Conservation (phyloP, 2,329 filamentous ascomycete species). For the Aspergillus hortae region DNA sequence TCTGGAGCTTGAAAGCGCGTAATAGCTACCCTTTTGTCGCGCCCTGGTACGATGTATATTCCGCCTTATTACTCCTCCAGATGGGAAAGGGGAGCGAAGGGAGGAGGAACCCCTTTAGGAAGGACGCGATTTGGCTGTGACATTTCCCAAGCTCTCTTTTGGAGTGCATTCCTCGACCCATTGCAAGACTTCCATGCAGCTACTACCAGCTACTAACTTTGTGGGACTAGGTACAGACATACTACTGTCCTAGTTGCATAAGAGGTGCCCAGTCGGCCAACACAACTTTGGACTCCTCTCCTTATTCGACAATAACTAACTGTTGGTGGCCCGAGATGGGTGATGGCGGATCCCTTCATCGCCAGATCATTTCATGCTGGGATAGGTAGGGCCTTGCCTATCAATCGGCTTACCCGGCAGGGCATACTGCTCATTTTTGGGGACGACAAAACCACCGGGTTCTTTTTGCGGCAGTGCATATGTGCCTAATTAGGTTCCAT, state of each 20-base stretch:
- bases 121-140: background rate
- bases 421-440: background rate
- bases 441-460: background rate
- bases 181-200: background rate
- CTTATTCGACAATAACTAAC: background rate
- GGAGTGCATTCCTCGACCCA: background rate
- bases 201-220: constrained; percentile 2
- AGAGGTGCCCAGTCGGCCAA: constrained; percentile 1
- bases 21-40: background rate
- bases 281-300: background rate
- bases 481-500: constrained; percentile 5
- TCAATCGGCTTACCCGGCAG: background rate
- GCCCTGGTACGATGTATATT: background rate
- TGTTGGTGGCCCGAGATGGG: constrained; percentile 3
- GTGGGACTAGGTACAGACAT: background rate
- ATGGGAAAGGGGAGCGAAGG: background rate
- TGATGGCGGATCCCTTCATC: constrained; percentile 3
- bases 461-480: constrained; percentile 9
- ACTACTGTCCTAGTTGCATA: constrained; percentile 2
- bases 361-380: background rate
- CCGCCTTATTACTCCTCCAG: background rate
- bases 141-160: background rate
- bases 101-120: background rate
- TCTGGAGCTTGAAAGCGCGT: too few species aligned
- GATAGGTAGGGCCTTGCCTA: background rate